These are phyloP conservation scores for Lipomyces anomalus DNA, from an alignment of 805 yeast species.

Conservation along the genomic window DNA sequence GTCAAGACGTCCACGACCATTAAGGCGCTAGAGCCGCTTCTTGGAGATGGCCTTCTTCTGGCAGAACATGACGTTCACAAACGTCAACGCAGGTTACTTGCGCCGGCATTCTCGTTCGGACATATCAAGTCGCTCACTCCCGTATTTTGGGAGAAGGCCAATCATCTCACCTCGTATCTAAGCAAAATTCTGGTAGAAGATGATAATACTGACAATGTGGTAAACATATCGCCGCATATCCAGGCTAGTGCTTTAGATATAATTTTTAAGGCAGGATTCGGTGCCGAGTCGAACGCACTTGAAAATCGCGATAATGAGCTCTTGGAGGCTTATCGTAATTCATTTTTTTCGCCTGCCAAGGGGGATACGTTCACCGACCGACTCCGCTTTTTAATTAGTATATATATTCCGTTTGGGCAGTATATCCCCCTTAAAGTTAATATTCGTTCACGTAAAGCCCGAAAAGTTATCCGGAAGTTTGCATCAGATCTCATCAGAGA, in stretches of 20 bases:
- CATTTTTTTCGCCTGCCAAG: constrained; percentile 2
- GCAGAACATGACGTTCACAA: constrained; percentile 18
- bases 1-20: constrained; percentile 8
- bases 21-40: constrained; percentile 1
- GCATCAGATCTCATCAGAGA: constrained; percentile 9
- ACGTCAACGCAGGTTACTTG: constrained; percentile 13
- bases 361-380: no score
- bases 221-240: constrained; percentile 7
- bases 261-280: constrained; percentile 19
- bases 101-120: constrained; percentile 17
- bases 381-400: no score
- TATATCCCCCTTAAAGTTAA: no score
- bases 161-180: constrained; percentile 1
- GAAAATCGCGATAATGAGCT: constrained; percentile 7
- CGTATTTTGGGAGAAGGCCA: constrained; percentile 8
- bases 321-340: constrained; percentile 11
- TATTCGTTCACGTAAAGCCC: no score
- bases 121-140: constrained; percentile 17
- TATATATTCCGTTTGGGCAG: no score
- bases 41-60: constrained; percentile 19
- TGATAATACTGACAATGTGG: constrained; percentile 2
- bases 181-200: not conserved
- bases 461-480: constrained; percentile 1
- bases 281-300: constrained; percentile 14
- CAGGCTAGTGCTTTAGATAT: constrained; percentile 17